Conservation (phyloP, 2,329 filamentous ascomycete species). For the Leptosphaerulina australis region DNA sequence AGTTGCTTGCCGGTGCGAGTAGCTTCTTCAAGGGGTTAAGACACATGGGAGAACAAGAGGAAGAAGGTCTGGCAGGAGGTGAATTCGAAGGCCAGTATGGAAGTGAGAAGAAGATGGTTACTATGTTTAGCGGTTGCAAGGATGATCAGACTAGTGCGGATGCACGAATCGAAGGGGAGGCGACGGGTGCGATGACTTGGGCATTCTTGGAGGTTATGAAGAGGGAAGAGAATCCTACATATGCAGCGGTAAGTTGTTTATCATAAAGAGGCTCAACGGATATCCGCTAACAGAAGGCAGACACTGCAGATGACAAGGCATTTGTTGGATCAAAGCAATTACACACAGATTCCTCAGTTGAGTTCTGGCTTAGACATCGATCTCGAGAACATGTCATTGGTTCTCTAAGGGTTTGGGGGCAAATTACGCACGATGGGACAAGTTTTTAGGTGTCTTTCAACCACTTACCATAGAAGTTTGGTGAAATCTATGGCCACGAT, state of each 20-base stretch:
- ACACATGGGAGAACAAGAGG: conserved; percentile 54
- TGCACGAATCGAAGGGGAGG: conserved; percentile 53
- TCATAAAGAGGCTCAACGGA: not conserved
- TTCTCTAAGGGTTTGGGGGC: conserved; percentile 24
- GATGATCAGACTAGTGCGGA: conserved; percentile 60
- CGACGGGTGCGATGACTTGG: conserved; percentile 57
- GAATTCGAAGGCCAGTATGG: conserved; percentile 54
- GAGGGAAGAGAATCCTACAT: conserved; percentile 44
- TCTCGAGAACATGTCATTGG: conserved; percentile 44
- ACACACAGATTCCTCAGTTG: conserved; percentile 54
- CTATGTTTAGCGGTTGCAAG: conserved; percentile 59
- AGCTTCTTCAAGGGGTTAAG: conserved; percentile 61
- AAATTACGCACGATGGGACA: no score
- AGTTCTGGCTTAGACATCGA: conserved; percentile 52
- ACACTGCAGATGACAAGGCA: conserved; percentile 49
- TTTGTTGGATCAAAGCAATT: conserved; percentile 49
- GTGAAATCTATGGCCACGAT: no score
- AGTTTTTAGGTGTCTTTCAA: not conserved
- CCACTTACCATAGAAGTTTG: not conserved
- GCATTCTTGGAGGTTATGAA: conserved; percentile 56
- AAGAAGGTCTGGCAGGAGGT: conserved; percentile 50
- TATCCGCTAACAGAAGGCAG: conserved; percentile 19
- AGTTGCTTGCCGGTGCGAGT: conserved; percentile 60
- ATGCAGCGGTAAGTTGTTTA: conserved; percentile 45
- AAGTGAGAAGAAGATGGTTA: conserved; percentile 55